These are phyloP conservation scores for Yamadazyma jaroonii DNA, from an alignment of 1,139 yeast species.

Conservation along the genomic window DNA sequence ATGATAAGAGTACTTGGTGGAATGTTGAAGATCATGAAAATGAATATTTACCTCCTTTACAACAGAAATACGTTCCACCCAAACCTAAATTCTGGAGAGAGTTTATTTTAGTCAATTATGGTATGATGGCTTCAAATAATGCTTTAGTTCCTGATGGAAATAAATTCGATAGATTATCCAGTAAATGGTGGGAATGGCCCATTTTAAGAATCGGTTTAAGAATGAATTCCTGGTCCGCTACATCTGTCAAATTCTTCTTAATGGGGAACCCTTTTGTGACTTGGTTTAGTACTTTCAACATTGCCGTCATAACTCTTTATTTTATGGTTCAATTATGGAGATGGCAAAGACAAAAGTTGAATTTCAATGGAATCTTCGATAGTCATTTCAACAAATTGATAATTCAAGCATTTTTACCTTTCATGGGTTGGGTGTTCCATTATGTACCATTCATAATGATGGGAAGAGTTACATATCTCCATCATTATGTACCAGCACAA, in stretches of 20 bases:
- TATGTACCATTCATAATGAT: conserved; percentile 85
- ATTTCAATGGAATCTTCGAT: conserved; percentile 13
- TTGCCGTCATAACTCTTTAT: conserved; percentile 21
- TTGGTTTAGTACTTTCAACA: conserved; percentile 48
- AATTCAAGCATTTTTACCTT: conserved; percentile 41
- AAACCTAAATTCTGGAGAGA: conserved; percentile 69
- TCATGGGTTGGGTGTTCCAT: conserved; percentile 94
- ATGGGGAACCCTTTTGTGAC: conserved; percentile 68
- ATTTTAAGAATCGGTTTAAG: conserved; percentile 58
- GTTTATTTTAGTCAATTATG: conserved; percentile 64
- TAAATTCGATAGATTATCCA: conserved; percentile 60
- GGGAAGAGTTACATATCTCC: conserved; percentile 98
- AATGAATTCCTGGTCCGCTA: conserved; percentile 63
- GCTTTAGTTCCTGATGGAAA: conserved; percentile 66
- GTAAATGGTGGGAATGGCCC: conserved; percentile 86
- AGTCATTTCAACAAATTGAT: conserved; percentile 9
- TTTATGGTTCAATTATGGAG: conserved; percentile 18
- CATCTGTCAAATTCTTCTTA: conserved; percentile 52
- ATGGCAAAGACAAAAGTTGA: conserved; percentile 35
- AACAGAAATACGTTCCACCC: conserved; percentile 53
- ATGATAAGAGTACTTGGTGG: conserved; percentile 79
- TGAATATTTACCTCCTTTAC: conserved; percentile 36
- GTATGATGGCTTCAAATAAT: conserved; percentile 77
- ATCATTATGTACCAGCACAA: conserved; percentile 94
- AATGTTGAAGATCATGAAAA: conserved; percentile 69